Evolutionary conservation across 495 filamentous ascomycete species (phyloP), one percentile per base, ranked within the genome.

Genomic region (Xanthoparmelia taractica): DNA sequence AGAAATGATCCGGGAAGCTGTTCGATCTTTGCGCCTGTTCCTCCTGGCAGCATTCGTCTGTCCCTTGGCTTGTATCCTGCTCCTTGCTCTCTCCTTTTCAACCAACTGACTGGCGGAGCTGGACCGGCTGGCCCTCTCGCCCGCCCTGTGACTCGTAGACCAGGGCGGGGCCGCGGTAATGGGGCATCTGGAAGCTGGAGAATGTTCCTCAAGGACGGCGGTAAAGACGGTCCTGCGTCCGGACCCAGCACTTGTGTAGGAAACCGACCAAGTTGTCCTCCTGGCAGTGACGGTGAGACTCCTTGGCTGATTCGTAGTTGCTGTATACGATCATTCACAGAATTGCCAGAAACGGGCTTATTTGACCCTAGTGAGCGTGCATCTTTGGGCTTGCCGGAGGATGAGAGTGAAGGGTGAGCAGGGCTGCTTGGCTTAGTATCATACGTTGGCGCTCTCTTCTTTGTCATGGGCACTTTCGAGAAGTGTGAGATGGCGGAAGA

Each of bases 1-100:
- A 80, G 74, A 7, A 65, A 48, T 7, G 71, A 59, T 18, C 78
- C 79, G 0, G 82, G 82, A 0, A 85, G 70, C n/a, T 23, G 48
- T 63, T 63, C 61, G 11, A 17, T 23, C 40, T 36, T 25, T 25
- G 41, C n/a, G 11, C 8, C 27, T 47, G 75, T 72, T 15, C 75
- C 68, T 10, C 48, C 20, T 18, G 15, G 25, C 23, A 12, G 12
- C 38, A 23, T 7, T 3, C 34, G 11, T 45, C 25, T 31, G 29
- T 25, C 15, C 2, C 2, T 18, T 36, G 20, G 47, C 40, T 23
- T 40, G 36, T 23, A 45, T 48, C 23, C 8, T 47, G 38, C 20
- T 47, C 25, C 50, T n/a, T 54, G 38, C 6, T 54, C 56, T 38
- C 61, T 57, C 25, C 47, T 36, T n/a, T 56, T 37, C 34, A 64